Evolutionary conservation across 805 yeast genomes (phyloP).

Genomic region (Nematodospora valgi): DNA sequence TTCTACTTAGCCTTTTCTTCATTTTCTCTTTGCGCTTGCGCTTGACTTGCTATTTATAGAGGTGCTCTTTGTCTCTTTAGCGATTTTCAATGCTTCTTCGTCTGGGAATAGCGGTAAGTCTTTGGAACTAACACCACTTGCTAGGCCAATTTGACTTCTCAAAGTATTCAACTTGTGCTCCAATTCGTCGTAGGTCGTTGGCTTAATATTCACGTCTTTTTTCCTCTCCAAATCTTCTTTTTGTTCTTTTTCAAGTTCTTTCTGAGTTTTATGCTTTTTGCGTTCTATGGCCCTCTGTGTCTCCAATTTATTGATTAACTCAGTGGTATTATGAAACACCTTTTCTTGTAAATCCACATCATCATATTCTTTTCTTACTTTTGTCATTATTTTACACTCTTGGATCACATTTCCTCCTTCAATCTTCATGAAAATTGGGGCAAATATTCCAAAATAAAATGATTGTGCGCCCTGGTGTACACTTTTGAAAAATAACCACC

Average conservation of each 20-base stretch:
- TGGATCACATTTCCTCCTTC: constrained; percentile 70
- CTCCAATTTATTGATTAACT: constrained; percentile 58
- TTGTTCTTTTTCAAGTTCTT: constrained; percentile 17
- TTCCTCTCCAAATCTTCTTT: constrained; percentile 16
- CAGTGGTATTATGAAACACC: constrained; percentile 60
- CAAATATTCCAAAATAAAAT: constrained; percentile 60
- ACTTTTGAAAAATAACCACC: constrained; percentile 79
- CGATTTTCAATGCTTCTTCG: too few species aligned
- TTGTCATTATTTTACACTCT: constrained; percentile 60
- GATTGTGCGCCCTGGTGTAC: constrained; percentile 80
- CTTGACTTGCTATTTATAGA: too few species aligned
- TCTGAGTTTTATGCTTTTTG: constrained; percentile 34
- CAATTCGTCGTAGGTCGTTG: constrained; percentile 33
- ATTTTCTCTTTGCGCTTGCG: too few species aligned
- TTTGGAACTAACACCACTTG: constrained; percentile 8
- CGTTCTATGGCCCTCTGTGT: constrained; percentile 68
- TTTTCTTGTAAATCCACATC: constrained; percentile 58
- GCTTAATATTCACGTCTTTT: constrained; percentile 30
- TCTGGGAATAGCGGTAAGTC: constrained; percentile 28
- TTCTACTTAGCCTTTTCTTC: too few species aligned
- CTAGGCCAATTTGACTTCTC: constrained; percentile 14
- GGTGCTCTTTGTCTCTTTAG: too few species aligned
- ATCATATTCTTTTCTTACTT: constrained; percentile 60
- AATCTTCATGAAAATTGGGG: constrained; percentile 63
- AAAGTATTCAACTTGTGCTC: constrained; percentile 29